Conservation (phyloP, 73 alveolate genomes). For the Paramecium primaurelia region DNA sequence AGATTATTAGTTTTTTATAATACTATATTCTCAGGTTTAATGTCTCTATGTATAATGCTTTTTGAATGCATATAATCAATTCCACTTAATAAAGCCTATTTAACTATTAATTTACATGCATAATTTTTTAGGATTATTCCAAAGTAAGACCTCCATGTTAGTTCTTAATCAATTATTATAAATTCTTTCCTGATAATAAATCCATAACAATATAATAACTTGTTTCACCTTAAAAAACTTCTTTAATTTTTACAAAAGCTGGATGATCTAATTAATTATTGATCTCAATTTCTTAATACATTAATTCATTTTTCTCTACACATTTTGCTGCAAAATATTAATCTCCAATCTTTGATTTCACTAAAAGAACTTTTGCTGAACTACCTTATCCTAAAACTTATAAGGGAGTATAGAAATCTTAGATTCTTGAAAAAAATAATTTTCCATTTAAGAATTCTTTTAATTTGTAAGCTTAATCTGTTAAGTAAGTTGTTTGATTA, state of each 20-base stretch:
- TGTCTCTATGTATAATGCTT: constrained; percentile 60
- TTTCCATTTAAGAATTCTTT: constrained; percentile 4
- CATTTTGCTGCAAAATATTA: constrained; percentile 54
- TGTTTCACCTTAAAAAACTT: constrained; percentile 56
- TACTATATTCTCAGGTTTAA: constrained; percentile 58
- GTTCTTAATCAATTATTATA: constrained; percentile 24
- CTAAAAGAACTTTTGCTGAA: constrained; percentile 3
- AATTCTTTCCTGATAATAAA: constrained; percentile 42
- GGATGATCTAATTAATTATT: constrained; percentile 36
- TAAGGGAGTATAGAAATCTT: constrained; percentile 19
- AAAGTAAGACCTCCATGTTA: not conserved
- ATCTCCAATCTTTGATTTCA: constrained; percentile 37
- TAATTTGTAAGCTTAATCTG: not conserved
- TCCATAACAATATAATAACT: constrained; percentile 59
- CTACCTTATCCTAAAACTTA: constrained; percentile 34
- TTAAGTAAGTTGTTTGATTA: not conserved
- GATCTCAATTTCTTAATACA: constrained; percentile 35
- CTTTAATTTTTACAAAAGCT: constrained; percentile 41
- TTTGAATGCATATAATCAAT: constrained; percentile 46
- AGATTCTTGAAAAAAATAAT: not conserved
- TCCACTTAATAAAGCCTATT: constrained; percentile 52
- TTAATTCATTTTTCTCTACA: constrained; percentile 38
- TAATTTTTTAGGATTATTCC: constrained; percentile 40
- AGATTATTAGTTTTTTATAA: constrained; percentile 7
- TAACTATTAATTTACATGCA: not conserved